Evolutionary conservation across 805 yeast species (phyloP), one percentile per base, ranked within the genome.

Genomic region (Priceomyces medius): DNA sequence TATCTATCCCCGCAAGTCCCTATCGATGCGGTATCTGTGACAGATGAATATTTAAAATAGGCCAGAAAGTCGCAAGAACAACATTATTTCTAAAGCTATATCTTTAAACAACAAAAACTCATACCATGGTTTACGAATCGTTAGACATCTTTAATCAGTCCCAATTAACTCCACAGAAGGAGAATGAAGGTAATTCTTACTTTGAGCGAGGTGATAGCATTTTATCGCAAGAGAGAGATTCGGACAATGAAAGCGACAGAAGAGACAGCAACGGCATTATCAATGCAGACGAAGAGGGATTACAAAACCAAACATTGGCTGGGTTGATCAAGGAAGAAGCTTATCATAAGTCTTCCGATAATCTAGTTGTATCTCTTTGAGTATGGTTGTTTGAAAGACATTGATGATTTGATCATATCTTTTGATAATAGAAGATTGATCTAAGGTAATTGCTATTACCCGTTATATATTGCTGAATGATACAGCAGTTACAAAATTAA

Each of bases 261-360:
- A 26, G 14, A 8, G 14, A 26, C 10, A n/a, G 29, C n/a, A 14
- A 26, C 10, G 29, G 14, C 12, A 23, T 23, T 9, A 23, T 9
- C 9, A 13, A 7, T 14, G 14, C 14, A 10, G 29, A 16, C 17
- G 24, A 24, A 17, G 35, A 23, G 3, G 13, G 5, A 3, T 16
- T 39, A 10, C 16, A 20, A 16, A 33, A 32, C 20, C 20, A 38
- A 35, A 44, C 20, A 37, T 7, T 26, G 14, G 20, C 43, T 32
- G 46, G 44, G 19, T 42, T 46, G 29, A 54, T 48, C n/a, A 42
- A 38, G 20, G 51, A 55, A 37, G 56, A 53, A n/a, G 51, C 46
- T 43, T 57, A 47, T 42, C 54, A 58, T 42, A 45, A 45, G 48
- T 58, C 63, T 8, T 53, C 63, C 4, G 63, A 58, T 43, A 58